Evolutionary conservation across 495 filamentous ascomycete genomes (phyloP), one percentile per base, ranked within the genome.

Genomic region (Penicillium verhagenii): DNA sequence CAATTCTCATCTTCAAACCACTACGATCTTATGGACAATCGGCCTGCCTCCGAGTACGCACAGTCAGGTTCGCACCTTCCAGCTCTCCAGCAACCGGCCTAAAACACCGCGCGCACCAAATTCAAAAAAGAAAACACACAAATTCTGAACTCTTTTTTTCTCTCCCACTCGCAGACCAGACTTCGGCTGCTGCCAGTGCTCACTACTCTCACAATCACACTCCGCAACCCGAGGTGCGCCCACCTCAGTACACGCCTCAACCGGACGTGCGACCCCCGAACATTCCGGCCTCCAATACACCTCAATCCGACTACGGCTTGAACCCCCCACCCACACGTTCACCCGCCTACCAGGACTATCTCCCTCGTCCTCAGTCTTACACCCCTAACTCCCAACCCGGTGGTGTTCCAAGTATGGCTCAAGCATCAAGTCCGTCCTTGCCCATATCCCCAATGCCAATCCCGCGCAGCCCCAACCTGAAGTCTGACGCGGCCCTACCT

Each of bases 41-140:
- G 89, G 83, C 84, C 87, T 81, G 82, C 89, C 70, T 78, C 89
- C 80, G 91, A 95, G 75, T 96, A 92, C 80, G 85, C 90, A 88
- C 92, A 96, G 86, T 87, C 91, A 96, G 93, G 92, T 96, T 95
- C 90, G 92, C 86, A 83, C 76, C 86, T 85, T 86, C 88, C 85
- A 79, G 26, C 47, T 45, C 23, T 39, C 33, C 28, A 29, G 28
- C 47, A 47, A 42, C 44, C 39, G 43, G 43, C 49, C 40, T 29
- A 26, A 42, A 40, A 20, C 24, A 25, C 35, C 38, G 38, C 24
- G 25, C 11, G 25, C 49, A 4, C 11, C 19, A 28, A 28, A 21
- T 18, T 24, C 26, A 50, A 31, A 35, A 3, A 39, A 24, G 39
- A 31, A 35, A 3, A 39, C 14, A 21, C n/a, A 1, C 28, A 9